Percentiles rank a stretch among this genome's conserved stretches.
phyloP scores from a whole-genome alignment of 257 asterid genomes.

The Nicotiana paniculata region DNA sequence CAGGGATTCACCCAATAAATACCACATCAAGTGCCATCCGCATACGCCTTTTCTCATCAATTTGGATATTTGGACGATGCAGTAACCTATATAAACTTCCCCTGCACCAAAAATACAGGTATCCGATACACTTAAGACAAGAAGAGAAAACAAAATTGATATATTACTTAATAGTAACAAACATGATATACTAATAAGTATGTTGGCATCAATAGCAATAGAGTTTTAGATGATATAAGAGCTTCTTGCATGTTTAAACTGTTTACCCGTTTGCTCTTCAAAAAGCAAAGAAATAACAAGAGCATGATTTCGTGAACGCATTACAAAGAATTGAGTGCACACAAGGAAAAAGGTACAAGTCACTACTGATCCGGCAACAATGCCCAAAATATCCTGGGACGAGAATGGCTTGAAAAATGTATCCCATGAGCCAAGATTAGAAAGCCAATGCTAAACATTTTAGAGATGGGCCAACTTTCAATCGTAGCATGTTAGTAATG shows the following conservation, averaged over 20 bases:
- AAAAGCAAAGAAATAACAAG: background rate
- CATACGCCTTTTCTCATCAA: slow-evolving; percentile 82
- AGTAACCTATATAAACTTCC: slow-evolving; percentile 91
- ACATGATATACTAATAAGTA: background rate
- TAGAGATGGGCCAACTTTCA: background rate
- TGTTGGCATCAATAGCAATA: background rate
- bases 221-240: background rate
- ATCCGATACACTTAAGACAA: slow-evolving; percentile 10
- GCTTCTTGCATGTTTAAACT: background rate
- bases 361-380: background rate
- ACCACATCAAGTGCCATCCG: slow-evolving; percentile 99
- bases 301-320: background rate
- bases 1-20: slow-evolving; percentile 14
- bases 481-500: background rate
- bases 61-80: slow-evolving; percentile 65
- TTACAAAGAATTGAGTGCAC: background rate
- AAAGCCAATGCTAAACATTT: background rate
- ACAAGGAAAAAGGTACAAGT: background rate
- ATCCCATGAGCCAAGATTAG: background rate
- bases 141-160: slow-evolving; percentile 1
- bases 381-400: background rate
- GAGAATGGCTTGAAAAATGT: background rate
- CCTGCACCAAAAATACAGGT: slow-evolving; percentile 42
- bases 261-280: background rate
- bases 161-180: background rate